Base-by-base conservation (phyloP, 1,139 yeast species). In the Hansenula lynferdii region DNA sequence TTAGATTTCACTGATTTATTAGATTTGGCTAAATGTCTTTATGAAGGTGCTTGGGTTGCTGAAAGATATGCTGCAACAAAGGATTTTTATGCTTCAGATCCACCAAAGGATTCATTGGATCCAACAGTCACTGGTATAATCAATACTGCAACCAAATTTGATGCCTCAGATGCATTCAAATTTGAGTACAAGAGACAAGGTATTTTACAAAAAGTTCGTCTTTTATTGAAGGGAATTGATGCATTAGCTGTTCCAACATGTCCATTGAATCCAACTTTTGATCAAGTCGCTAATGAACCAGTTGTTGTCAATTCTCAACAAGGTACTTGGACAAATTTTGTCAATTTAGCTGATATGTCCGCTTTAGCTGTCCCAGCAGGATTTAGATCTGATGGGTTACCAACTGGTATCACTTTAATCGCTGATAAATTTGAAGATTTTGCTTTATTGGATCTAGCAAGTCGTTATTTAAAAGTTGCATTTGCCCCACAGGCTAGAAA, bases 41-140 rank as follows among this genome's bases (percentile, higher is more conserved):
- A 92, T 60, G 97, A 90, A 54, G 98, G 98, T 41, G 86, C 97
- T n/a, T 92, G 98, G 98, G 97, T 92, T 10, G 85, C 95, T 21
- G 98, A 92, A 66, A 77, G 98, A 50, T 89, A 80, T 64, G 77
- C 87, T 45, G 96, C 96, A 16, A 75, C 80, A 29, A 75, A 77
- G 50, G 85, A 82, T 29, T 85, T 89, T 55, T 70, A 85, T 41
- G 73, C 70, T n/a, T 67, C 85, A 16, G 74, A 79, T 50, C 90
- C 92, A n/a, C 86, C 92, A 25, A 73, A 66, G 34, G 69, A 72
- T 30, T 67, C 78, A 40, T 68, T 90, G 54, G 96, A 92, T 60
- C 94, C 95, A 34, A 84, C 87, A 8, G 97, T 90, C n/a, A 61
- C 70, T 33, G 61, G 70, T 25, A 87, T 92, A 56, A 82, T 92